phyloP scores from a whole-genome alignment of 2,329 filamentous ascomycete species.

The Clonostachys rhizophaga region DNA sequence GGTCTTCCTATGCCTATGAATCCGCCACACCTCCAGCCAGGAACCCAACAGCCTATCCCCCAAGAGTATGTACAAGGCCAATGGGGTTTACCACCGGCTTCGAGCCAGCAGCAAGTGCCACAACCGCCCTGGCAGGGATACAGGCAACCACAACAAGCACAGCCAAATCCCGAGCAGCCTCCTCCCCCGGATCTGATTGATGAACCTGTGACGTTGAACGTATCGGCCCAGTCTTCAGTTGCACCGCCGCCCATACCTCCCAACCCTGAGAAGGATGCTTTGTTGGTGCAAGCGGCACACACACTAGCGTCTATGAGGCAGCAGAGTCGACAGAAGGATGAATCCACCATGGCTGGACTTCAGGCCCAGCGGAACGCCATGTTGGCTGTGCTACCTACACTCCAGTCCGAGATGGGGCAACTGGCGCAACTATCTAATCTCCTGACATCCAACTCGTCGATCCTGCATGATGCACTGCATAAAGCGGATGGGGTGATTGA shows the following conservation, averaged over 20 bases:
- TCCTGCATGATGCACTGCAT: slow-evolving; percentile 71
- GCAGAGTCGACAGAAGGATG: slow-evolving; percentile 66
- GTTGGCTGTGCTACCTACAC: slow-evolving; percentile 58
- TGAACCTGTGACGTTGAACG: slow-evolving; percentile 46
- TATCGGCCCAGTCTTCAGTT: slow-evolving; percentile 42
- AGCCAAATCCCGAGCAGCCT: slow-evolving; percentile 11
- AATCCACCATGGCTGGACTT: slow-evolving; percentile 69
- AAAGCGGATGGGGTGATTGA: slow-evolving; percentile 77
- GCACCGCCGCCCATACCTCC: slow-evolving; percentile 84
- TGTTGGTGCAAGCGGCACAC: slow-evolving; percentile 71
- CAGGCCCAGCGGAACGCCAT: slow-evolving; percentile 77
- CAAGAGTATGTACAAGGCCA: too few species aligned
- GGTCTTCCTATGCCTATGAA: too few species aligned
- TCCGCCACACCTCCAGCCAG: too few species aligned
- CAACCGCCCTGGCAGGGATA: slow-evolving; percentile 1
- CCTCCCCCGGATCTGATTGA: slow-evolving; percentile 50
- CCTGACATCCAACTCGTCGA: slow-evolving; percentile 71
- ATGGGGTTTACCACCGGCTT: not conserved
- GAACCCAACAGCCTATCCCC: too few species aligned
- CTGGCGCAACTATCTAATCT: slow-evolving; percentile 67
- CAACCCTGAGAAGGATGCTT: slow-evolving; percentile 90
- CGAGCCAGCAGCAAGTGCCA: slow-evolving; percentile 8
- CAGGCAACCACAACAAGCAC: slow-evolving; percentile 9
- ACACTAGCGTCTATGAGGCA: slow-evolving; percentile 66
- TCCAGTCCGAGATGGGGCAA: slow-evolving; percentile 70